phyloP scores from a whole-genome alignment of 1,284 basidiomycete genomes.

The Afroboletus lepidellus region DNA sequence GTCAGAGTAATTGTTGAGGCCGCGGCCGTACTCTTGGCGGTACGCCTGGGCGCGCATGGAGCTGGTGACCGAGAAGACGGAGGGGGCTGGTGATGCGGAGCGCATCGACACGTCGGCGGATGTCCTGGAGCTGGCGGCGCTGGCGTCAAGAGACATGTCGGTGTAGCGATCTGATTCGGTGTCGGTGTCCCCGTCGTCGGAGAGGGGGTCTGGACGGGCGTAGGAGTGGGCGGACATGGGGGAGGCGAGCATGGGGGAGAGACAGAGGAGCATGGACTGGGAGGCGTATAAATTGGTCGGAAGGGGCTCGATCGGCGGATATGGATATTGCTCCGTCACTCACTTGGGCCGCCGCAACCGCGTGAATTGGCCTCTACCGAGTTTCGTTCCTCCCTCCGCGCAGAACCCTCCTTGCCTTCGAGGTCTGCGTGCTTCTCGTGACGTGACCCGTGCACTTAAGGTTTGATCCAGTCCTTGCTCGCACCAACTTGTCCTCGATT shows the following conservation, averaged over 20 bases:
- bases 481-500: neutral
- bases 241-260: conserved; percentile 19
- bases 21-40: conserved; percentile 64
- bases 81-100: conserved; percentile 62
- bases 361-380: conserved; percentile 23
- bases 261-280: conserved; percentile 2
- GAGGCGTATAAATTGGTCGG: conserved; percentile 29
- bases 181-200: conserved; percentile 36
- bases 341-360: conserved; percentile 28
- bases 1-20: conserved; percentile 73
- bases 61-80: conserved; percentile 65
- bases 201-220: conserved; percentile 13
- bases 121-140: conserved; percentile 43
- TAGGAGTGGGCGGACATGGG: conserved; percentile 18
- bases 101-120: conserved; percentile 54
- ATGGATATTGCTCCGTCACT: conserved; percentile 34
- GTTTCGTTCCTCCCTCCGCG: neutral
- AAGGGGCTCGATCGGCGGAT: conserved; percentile 30
- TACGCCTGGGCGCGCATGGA: conserved; percentile 59
- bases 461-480: conserved; percentile 13
- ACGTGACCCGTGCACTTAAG: conserved; percentile 19
- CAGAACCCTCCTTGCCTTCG: too few species aligned
- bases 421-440: conserved; percentile 6
- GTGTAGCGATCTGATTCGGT: conserved; percentile 34
- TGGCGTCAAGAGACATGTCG: conserved; percentile 40